Percentiles rank a stretch among this genome's conserved stretches.
Conservation (phyloP, 176 grass and related monocot species). For the Musa beccarii region DNA sequence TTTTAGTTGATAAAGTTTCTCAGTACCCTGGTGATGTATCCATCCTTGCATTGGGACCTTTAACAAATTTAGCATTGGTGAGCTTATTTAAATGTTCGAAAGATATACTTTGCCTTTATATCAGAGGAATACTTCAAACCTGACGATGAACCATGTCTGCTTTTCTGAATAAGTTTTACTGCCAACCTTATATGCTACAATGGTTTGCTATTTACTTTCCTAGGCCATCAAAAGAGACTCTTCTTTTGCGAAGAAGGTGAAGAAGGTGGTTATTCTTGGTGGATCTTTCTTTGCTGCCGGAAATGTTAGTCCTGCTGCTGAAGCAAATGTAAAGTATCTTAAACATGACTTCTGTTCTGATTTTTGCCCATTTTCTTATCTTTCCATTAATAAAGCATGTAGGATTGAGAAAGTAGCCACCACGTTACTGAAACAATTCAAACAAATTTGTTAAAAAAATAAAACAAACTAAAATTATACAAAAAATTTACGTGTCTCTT, state of each 20-base stretch:
- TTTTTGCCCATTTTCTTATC: background rate
- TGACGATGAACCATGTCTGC: background rate
- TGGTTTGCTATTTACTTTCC: background rate
- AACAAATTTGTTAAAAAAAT: too few relatives aligned
- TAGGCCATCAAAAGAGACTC: slow-evolving; percentile 74
- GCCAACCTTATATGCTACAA: background rate
- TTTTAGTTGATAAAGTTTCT: slow-evolving; percentile 64
- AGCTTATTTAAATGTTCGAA: slow-evolving; percentile 24
- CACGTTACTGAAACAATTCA: too few relatives aligned
- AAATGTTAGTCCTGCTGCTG: slow-evolving; percentile 78
- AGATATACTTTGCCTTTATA: background rate
- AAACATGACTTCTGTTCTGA: background rate
- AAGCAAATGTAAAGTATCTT: slow-evolving; percentile 63
- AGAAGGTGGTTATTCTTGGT: slow-evolving; percentile 72
- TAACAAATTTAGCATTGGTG: slow-evolving; percentile 83
- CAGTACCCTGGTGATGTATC: slow-evolving; percentile 61
- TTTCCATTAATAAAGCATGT: too few relatives aligned
- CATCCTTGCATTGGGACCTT: slow-evolving; percentile 74
- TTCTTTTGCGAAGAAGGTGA: slow-evolving; percentile 61
- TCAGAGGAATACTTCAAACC: background rate
- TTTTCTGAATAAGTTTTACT: background rate
- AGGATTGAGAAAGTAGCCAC: too few relatives aligned
- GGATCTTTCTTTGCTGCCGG: slow-evolving; percentile 71
- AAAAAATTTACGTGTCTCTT: too few relatives aligned
- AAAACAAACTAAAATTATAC: too few relatives aligned